A percentile compares a stretch with the other conserved stretches of the same genome.
These are phyloP conservation scores for Macrocybe gigantea DNA, from an alignment of 768 basidiomycete species.

Conservation along the genomic window DNA sequence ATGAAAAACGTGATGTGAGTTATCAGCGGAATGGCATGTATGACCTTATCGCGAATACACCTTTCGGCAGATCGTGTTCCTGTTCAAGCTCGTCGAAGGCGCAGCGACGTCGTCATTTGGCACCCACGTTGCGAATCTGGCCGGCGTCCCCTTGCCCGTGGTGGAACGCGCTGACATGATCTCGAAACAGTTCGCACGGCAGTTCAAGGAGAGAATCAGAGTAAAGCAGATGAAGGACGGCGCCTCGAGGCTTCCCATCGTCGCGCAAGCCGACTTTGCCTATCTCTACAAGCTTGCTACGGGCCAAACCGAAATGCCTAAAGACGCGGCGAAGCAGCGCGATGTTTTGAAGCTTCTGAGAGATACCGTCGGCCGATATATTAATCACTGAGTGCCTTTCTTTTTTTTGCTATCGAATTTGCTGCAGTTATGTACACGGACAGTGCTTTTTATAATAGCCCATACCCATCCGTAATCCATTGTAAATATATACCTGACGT, in stretches of 20 bases:
- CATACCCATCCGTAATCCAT: too few relatives aligned
- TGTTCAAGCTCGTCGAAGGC: constrained; percentile 90
- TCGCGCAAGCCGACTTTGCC: constrained; percentile 85
- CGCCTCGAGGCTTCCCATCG: constrained; percentile 62
- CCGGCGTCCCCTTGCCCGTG: constrained; percentile 82
- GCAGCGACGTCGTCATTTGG: constrained; percentile 88
- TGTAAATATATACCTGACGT: too few relatives aligned
- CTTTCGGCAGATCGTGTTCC: constrained; percentile 68
- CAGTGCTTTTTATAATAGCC: too few relatives aligned
- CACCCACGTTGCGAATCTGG: constrained; percentile 91
- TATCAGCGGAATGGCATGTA: not conserved
- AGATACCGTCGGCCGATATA: constrained; percentile 18
- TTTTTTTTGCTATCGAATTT: too few relatives aligned
- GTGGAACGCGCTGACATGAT: constrained; percentile 86
- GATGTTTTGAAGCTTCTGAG: constrained; percentile 54
- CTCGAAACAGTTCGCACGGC: constrained; percentile 79
- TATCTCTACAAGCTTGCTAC: constrained; percentile 64
- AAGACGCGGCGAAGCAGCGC: constrained; percentile 43
- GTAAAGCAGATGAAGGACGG: constrained; percentile 50
- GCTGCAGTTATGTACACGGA: too few relatives aligned
- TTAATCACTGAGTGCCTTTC: constrained; percentile 1
- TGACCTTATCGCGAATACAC: constrained; percentile 3
- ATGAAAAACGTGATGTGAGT: constrained; percentile 79
- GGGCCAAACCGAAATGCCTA: constrained; percentile 46
- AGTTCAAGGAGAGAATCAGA: constrained; percentile 80